Conservation (phyloP, 2,329 filamentous ascomycete genomes). For the Fusarium sp. region DNA sequence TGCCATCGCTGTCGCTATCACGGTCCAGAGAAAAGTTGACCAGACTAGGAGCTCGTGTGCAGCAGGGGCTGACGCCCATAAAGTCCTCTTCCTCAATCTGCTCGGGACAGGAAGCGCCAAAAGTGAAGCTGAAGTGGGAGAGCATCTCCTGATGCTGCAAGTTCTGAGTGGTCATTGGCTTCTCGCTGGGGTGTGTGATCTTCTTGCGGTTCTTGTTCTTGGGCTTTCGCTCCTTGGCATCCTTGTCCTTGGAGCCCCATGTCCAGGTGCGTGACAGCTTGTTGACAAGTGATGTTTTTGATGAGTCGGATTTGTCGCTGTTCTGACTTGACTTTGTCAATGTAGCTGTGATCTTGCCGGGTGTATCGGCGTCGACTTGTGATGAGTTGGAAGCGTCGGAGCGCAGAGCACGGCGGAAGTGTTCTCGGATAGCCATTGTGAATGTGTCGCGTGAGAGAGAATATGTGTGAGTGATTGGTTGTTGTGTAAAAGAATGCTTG, state of each 20-base stretch:
- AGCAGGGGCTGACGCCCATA: slow-evolving; percentile 58
- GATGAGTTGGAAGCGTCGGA: slow-evolving; percentile 49
- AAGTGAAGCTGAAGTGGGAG: slow-evolving; percentile 58
- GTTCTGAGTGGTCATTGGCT: slow-evolving; percentile 58
- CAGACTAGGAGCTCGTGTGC: slow-evolving; percentile 54
- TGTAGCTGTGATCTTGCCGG: slow-evolving; percentile 44
- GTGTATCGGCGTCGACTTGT: slow-evolving; percentile 48
- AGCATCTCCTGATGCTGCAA: slow-evolving; percentile 60
- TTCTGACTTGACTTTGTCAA: slow-evolving; percentile 47
- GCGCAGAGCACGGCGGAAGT: slow-evolving; percentile 56
- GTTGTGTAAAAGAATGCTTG: slow-evolving; percentile 7
- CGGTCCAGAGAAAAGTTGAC: slow-evolving; percentile 42
- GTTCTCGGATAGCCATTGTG: slow-evolving; percentile 57
- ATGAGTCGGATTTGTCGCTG: slow-evolving; percentile 39
- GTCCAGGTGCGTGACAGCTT: slow-evolving; percentile 49
- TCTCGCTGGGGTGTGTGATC: slow-evolving; percentile 56
- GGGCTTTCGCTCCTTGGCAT: slow-evolving; percentile 47
- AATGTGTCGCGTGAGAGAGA: slow-evolving; percentile 11
- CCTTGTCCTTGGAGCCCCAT: slow-evolving; percentile 47
- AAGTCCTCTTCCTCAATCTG: slow-evolving; percentile 51
- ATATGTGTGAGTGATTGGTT: slow-evolving; percentile 4
- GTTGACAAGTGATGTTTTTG: slow-evolving; percentile 47
- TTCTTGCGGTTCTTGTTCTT: slow-evolving; percentile 46
- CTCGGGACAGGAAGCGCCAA: slow-evolving; percentile 53
- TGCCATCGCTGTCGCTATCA: slow-evolving; percentile 40